Conservation (phyloP, 805 yeast genomes). For the Kodamaea laetipori region DNA sequence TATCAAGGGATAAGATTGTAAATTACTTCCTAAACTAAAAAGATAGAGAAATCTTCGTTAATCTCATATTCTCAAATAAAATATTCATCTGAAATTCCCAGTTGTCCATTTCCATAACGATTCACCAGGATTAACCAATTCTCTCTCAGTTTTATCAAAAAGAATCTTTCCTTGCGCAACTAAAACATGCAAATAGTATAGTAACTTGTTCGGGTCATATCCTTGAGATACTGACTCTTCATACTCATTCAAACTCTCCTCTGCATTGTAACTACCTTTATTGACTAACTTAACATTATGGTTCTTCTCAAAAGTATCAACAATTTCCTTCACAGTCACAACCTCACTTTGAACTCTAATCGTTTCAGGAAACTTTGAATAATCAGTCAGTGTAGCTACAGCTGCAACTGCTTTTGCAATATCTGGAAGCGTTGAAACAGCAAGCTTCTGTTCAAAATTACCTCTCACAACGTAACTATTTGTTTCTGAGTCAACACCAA, state of each 20-base stretch:
- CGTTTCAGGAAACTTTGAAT: slow-evolving; percentile 43
- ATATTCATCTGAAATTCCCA: not conserved
- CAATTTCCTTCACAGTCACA: slow-evolving; percentile 41
- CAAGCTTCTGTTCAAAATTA: slow-evolving; percentile 36
- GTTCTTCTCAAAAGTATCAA: slow-evolving; percentile 41
- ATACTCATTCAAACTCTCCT: slow-evolving; percentile 34
- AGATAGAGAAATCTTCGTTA: no score
- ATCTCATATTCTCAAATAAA: no score
- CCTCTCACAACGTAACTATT: slow-evolving; percentile 43
- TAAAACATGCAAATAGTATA: slow-evolving; percentile 35
- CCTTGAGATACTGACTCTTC: slow-evolving; percentile 29
- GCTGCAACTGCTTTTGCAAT: slow-evolving; percentile 20
- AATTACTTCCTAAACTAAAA: no score
- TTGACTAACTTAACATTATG: slow-evolving; percentile 30
- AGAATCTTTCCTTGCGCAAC: slow-evolving; percentile 35
- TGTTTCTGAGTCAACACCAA: slow-evolving; percentile 40
- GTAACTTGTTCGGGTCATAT: slow-evolving; percentile 35
- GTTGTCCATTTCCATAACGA: slow-evolving; percentile 46
- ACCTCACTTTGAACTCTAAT: slow-evolving; percentile 45
- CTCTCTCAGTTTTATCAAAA: slow-evolving; percentile 42
- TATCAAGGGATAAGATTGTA: no score
- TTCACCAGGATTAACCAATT: slow-evolving; percentile 48
- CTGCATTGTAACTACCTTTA: slow-evolving; percentile 15
- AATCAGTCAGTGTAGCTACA: slow-evolving; percentile 26
- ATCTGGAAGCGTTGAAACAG: slow-evolving; percentile 34